Evolutionary conservation across 2,329 filamentous ascomycete species (phyloP).

Genomic region (Hortaea werneckii): DNA sequence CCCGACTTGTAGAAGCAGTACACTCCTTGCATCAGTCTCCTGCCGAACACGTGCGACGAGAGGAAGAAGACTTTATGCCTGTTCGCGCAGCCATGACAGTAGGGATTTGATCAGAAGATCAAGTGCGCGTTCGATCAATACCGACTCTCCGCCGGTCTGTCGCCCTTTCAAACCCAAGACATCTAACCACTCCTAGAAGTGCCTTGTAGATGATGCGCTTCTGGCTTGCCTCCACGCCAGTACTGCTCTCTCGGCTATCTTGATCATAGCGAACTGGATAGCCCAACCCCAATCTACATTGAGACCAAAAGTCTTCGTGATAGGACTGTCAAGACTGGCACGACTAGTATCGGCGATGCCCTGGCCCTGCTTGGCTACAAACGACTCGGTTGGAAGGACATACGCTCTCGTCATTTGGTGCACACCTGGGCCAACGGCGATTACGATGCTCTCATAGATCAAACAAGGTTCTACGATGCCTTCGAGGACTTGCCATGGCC

Average conservation of each 20-base stretch:
- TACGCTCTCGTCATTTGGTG: constrained; percentile 20
- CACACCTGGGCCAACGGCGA: constrained; percentile 21
- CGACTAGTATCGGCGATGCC: constrained; percentile 22
- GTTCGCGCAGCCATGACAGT: too few species aligned
- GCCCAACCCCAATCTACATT: constrained; percentile 13
- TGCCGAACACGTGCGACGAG: too few species aligned
- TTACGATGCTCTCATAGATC: constrained; percentile 10
- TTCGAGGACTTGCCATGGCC: constrained; percentile 24
- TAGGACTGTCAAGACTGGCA: constrained; percentile 24
- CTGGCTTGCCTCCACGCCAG: neutral
- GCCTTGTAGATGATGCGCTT: neutral
- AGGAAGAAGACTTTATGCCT: too few species aligned
- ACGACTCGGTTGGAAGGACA: constrained; percentile 23
- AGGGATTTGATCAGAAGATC: too few species aligned
- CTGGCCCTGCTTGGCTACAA: constrained; percentile 20
- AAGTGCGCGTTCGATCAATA: too few species aligned
- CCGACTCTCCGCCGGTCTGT: too few species aligned
- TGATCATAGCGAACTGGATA: constrained; percentile 7
- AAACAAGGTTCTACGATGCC: constrained; percentile 20
- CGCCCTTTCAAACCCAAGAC: too few species aligned
- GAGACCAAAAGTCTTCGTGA: constrained; percentile 22
- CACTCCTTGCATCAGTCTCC: too few species aligned
- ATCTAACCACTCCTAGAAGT: too few species aligned
- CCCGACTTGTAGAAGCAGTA: too few species aligned
- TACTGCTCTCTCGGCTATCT: neutral